These are phyloP conservation scores for Sarocladium oryzae DNA, from an alignment of 2,329 filamentous ascomycete species.

Conservation along the genomic window DNA sequence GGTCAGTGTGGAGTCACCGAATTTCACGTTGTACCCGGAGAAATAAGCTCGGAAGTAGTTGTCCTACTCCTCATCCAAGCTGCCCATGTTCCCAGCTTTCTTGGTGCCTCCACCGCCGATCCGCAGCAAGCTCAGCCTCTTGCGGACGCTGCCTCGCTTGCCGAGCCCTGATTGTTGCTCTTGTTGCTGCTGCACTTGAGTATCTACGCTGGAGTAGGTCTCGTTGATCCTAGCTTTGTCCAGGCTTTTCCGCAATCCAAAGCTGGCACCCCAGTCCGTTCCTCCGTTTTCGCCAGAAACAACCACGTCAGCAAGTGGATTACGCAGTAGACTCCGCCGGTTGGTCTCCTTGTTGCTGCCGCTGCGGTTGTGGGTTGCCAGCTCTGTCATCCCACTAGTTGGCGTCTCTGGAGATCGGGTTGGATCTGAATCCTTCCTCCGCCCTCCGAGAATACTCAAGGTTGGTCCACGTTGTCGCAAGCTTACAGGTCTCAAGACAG, in stretches of 20 bases:
- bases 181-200: constrained; percentile 19
- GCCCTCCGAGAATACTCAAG: constrained; percentile 51
- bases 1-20: constrained; percentile 12
- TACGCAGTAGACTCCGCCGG: constrained; percentile 14
- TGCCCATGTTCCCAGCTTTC: constrained; percentile 48
- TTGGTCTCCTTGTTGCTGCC: constrained; percentile 6
- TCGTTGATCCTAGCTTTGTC: constrained; percentile 25
- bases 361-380: background rate
- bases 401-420: constrained; percentile 11
- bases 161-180: constrained; percentile 25
- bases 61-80: constrained; percentile 49
- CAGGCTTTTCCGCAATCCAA: constrained; percentile 15
- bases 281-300: background rate
- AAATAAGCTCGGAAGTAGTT: constrained; percentile 26
- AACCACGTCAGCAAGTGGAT: background rate
- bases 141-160: constrained; percentile 62
- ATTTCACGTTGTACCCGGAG: constrained; percentile 19
- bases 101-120: constrained; percentile 37
- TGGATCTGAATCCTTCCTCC: constrained; percentile 36
- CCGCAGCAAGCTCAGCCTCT: constrained; percentile 71
- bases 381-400: constrained; percentile 17
- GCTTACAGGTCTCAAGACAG: constrained; percentile 44
- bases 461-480: constrained; percentile 42
- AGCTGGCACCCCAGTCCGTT: background rate
- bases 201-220: constrained; percentile 13